Percentiles rank a stretch among this genome's conserved stretches.
Evolutionary conservation across 768 basidiomycete genomes (phyloP).

Genomic region (Phaffia australis): DNA sequence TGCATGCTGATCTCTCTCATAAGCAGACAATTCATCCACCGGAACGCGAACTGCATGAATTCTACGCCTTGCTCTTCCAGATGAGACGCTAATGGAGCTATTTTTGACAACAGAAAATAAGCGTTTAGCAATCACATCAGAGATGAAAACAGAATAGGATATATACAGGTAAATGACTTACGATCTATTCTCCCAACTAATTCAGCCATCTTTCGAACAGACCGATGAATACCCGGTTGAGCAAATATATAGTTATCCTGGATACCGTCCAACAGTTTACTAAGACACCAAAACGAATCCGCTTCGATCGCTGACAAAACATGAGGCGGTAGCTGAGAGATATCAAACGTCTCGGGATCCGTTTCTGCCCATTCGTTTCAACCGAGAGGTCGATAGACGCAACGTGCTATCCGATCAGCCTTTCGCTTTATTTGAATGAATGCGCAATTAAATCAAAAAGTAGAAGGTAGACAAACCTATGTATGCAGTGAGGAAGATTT

Average conservation of each 20-base stretch:
- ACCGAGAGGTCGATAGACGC: background rate
- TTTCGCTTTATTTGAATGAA: no score
- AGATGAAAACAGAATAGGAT: background rate
- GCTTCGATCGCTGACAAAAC: slow-evolving; percentile 82
- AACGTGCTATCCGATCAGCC: no score
- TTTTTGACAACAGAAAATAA: background rate
- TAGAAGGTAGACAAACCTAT: slow-evolving; percentile 51
- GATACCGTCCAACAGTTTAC: slow-evolving; percentile 87
- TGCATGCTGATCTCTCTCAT: slow-evolving; percentile 97
- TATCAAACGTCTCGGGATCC: slow-evolving; percentile 81
- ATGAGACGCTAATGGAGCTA: slow-evolving; percentile 78
- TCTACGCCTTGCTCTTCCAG: slow-evolving; percentile 84
- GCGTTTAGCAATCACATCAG: background rate
- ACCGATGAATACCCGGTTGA: slow-evolving; percentile 91
- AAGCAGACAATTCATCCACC: slow-evolving; percentile 98
- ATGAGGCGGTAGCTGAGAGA: slow-evolving; percentile 55
- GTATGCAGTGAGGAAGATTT: slow-evolving; percentile 90
- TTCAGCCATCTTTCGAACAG: slow-evolving; percentile 86
- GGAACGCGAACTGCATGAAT: slow-evolving; percentile 99
- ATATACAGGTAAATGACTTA: slow-evolving; percentile 26
- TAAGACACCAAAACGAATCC: slow-evolving; percentile 97
- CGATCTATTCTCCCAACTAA: slow-evolving; percentile 50
- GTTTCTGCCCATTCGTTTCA: slow-evolving; percentile 48
- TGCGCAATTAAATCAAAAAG: background rate
- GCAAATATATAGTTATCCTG: slow-evolving; percentile 96